phyloP scores from a whole-genome alignment of 805 yeast species.

The Barnettozyma salicaria region DNA sequence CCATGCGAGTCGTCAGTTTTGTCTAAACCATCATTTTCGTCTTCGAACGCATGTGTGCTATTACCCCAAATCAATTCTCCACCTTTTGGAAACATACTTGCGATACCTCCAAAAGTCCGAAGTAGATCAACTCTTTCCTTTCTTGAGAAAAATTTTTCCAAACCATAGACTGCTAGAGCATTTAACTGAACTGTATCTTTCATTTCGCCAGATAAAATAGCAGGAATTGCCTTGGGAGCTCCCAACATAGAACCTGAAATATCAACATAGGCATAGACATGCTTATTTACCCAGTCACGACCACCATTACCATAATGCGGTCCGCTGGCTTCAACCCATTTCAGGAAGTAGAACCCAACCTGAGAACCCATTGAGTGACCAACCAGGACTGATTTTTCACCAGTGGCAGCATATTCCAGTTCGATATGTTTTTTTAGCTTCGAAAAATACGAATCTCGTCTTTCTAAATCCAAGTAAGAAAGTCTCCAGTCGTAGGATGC shows the following conservation, averaged over 20 bases:
- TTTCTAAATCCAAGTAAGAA: conserved; percentile 81
- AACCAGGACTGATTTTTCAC: conserved; percentile 65
- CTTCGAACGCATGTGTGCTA: conserved; percentile 67
- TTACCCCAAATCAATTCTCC: conserved; percentile 89
- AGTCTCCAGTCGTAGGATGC: conserved; percentile 98
- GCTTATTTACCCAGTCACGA: conserved; percentile 73
- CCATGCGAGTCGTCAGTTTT: conserved; percentile 47
- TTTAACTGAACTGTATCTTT: conserved; percentile 93
- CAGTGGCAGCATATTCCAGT: conserved; percentile 40
- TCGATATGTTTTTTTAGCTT: conserved; percentile 73
- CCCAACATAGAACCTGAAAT: conserved; percentile 89
- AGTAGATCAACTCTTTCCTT: conserved; percentile 83
- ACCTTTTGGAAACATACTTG: conserved; percentile 96
- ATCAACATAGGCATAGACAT: conserved; percentile 77
- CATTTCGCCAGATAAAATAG: conserved; percentile 96
- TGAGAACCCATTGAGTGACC: conserved; percentile 99
- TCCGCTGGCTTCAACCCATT: conserved; percentile 95
- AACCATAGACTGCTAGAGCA: conserved; percentile 86
- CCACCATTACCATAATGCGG: conserved; percentile 88
- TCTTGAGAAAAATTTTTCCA: conserved; percentile 89
- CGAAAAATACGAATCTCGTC: conserved; percentile 79
- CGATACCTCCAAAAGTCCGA: conserved; percentile 87
- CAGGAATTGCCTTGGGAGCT: conserved; percentile 90
- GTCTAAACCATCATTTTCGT: conserved; percentile 13
- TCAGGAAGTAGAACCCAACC: conserved; percentile 77